These are phyloP conservation scores for Phytophthora syringae DNA, from an alignment of 352 stramenopile species.

Conservation along the genomic window DNA sequence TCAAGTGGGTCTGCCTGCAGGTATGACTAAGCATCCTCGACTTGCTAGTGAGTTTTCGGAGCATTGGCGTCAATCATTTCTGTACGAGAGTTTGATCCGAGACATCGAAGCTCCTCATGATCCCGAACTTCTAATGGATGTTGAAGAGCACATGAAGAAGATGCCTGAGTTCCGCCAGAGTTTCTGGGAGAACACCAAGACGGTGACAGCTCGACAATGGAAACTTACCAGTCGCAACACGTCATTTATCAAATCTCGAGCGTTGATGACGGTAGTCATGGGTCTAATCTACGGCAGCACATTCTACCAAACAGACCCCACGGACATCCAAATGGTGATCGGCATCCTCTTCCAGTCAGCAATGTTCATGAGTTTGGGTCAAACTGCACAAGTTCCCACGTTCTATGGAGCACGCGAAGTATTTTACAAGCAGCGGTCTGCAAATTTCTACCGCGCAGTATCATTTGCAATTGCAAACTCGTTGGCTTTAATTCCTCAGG, in stretches of 20 bases:
- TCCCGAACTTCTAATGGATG: conserved; percentile 26
- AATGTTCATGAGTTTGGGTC: conserved; percentile 73
- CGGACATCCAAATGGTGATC: conserved; percentile 44
- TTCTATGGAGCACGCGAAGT: conserved; percentile 57
- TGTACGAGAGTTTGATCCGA: conserved; percentile 6
- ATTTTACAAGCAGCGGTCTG: conserved; percentile 82
- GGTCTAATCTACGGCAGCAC: conserved; percentile 42
- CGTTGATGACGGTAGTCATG: conserved; percentile 47
- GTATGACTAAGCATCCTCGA: conserved; percentile 13
- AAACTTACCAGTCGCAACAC: conserved; percentile 56
- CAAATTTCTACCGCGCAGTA: conserved; percentile 76
- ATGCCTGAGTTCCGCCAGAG: conserved; percentile 33
- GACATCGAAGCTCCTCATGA: conserved; percentile 23
- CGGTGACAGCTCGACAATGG: conserved; percentile 45
- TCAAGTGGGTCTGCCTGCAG: conserved; percentile 1
- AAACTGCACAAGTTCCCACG: conserved; percentile 72
- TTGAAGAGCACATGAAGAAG: conserved; percentile 83
- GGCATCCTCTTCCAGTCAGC: conserved; percentile 80
- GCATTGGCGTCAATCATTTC: conserved; percentile 14
- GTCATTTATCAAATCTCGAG: conserved; percentile 34
- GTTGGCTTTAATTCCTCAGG: conserved; percentile 40
- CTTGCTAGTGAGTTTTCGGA: conserved; percentile 35
- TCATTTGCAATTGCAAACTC: conserved; percentile 63
- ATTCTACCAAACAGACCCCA: conserved; percentile 48
- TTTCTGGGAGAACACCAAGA: conserved; percentile 22